Conservation (phyloP, 2,329 filamentous ascomycete species). For the Phaeosphaeria sp. region DNA sequence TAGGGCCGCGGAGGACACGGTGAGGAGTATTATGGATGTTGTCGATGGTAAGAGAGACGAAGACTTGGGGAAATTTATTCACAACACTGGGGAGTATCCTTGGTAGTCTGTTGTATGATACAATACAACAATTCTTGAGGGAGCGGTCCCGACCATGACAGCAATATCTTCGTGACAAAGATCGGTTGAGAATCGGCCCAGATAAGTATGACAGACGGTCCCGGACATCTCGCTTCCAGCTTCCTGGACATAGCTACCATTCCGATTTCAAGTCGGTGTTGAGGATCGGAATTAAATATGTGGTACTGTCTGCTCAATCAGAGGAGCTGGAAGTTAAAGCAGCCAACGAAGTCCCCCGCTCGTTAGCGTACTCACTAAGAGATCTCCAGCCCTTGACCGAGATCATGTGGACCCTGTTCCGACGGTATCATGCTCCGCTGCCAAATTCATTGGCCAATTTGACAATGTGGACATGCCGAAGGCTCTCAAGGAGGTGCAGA, state of each 20-base stretch:
- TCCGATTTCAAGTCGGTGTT: not conserved
- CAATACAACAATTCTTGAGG: not conserved
- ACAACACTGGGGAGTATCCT: slow-evolving; percentile 40
- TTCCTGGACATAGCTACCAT: not conserved
- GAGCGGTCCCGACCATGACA: not conserved
- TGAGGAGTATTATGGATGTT: slow-evolving; percentile 44
- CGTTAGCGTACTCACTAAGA: not conserved
- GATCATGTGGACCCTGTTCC: not conserved
- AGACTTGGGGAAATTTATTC: slow-evolving; percentile 40
- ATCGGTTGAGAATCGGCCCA: not conserved
- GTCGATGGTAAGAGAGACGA: slow-evolving; percentile 47
- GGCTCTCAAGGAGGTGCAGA: not conserved
- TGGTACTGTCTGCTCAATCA: not conserved
- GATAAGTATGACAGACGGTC: not conserved
- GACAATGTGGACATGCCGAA: not conserved
- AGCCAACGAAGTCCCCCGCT: too few relatives aligned
- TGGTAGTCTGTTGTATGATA: slow-evolving; percentile 26
- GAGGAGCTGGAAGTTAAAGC: not conserved
- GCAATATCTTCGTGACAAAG: not conserved
- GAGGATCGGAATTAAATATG: not conserved
- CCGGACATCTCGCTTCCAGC: not conserved
- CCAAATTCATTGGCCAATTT: not conserved
- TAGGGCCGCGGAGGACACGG: slow-evolving; percentile 40
- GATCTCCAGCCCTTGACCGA: not conserved
- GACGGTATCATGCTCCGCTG: not conserved